These are phyloP conservation scores for Diplodia corticola DNA, from an alignment of 2,329 filamentous ascomycete genomes.

Conservation along the genomic window DNA sequence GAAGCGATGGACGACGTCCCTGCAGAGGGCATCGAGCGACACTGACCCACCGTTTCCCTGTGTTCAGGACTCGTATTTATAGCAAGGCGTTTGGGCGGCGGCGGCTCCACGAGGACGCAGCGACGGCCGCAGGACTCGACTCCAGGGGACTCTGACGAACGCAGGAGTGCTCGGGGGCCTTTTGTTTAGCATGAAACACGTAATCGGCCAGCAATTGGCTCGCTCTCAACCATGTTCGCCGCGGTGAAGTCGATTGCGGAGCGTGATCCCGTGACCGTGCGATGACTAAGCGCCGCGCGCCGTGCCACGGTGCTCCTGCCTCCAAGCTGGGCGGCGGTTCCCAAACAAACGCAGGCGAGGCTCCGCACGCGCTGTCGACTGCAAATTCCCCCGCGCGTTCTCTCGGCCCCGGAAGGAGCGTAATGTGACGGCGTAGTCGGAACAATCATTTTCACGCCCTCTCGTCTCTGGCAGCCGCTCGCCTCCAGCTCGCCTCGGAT, in stretches of 20 bases:
- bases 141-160: not conserved
- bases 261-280: not conserved
- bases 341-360: not conserved
- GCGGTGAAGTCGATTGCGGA: not conserved
- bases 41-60: not conserved
- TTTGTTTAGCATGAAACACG: not conserved
- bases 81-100: constrained; percentile 19
- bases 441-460: constrained; percentile 10
- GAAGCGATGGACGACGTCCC: constrained; percentile 39
- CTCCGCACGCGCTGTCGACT: not conserved
- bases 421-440: constrained; percentile 9
- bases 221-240: not conserved
- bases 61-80: not conserved
- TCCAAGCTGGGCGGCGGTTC: not conserved
- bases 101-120: not conserved
- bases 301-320: not conserved
- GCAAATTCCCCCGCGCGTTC: not conserved
- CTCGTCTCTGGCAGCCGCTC: not conserved
- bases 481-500: constrained; percentile 1
- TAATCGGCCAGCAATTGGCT: constrained; percentile 4
- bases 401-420: not conserved
- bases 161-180: not conserved
- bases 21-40: constrained; percentile 9
- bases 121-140: not conserved
- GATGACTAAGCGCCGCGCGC: constrained; percentile 12